Evolutionary conservation across 2,329 filamentous ascomycete species (phyloP), one percentile per base, ranked within the genome.

Genomic region (Penicillium vulpinum): DNA sequence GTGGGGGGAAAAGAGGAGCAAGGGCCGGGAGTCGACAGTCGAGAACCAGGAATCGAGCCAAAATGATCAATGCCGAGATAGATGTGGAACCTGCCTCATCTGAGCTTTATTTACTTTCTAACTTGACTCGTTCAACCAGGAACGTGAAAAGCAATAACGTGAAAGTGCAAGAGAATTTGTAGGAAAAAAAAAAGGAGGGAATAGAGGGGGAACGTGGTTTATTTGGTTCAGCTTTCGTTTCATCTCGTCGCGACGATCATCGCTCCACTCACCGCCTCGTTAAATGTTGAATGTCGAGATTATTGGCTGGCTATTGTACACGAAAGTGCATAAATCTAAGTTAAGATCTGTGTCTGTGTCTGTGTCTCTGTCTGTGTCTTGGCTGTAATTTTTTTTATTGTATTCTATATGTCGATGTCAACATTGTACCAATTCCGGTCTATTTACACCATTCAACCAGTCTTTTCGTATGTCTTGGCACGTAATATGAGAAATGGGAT

Each of bases 201-300:
- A 54, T 50, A 22, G 45, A 51, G 51, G 45, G 49, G 50, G 54
- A 52, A 56, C 47, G 31, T 58, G 63, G 61, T 66, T n/a, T 31
- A 31, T 13, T 31, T 31, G 10, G 29, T 31, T 57, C 59, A 55
- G 35, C 56, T 60, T 57, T 46, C 29, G 60, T 60, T 65, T 65
- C 60, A 62, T 56, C 58, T 53, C 52, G 50, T 55, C 45, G 24
- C 35, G 29, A 38, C 51, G 55, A 56, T 50, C 43, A 44, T 56
- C 38, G 26, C 48, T 56, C 54, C 51, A 41, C 54, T 57, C 54
- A 57, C 54, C 54, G 54, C 54, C 54, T 57, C 54, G 31, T 45
- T 18, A 29, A 52, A 24, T 50, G 43, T 48, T 54, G 35, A 54
- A 28, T 54, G 35, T 13, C 51, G 33, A 56, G 38, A 33, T 51